Base-by-base conservation (phyloP, 257 asterid genomes). In the Solanum habrochaites region DNA sequence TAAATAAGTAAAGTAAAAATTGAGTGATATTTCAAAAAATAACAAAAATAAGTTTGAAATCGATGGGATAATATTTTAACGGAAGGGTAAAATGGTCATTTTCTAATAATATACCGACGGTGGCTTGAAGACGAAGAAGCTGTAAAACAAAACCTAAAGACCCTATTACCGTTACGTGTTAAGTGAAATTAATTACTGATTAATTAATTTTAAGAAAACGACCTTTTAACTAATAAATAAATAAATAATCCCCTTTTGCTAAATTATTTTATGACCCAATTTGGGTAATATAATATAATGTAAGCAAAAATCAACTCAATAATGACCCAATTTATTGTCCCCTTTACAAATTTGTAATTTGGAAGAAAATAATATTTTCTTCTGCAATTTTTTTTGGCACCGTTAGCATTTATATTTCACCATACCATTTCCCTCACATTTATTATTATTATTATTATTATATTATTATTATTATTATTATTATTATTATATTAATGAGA, bases 151-250 rank as follows among this genome's bases (percentile, higher is more conserved):
- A 72, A 75, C 6, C 37, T 35, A 40, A 40, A 74, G 64, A 78
- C 83, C 87, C 70, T 42, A 42, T 70, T 45, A 73, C 64, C 64
- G 78, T 12, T 42, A 45, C 67, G 47, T 80, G 23, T n/a, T 47
- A 85, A 84, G 85, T 64, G 64, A 37, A 11, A 83, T 82, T 82
- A 75, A 85, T 62, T 12, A 82, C 78, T 71, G 75, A 85, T 88
- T 73, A 72, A 83, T 92, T 78, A 89, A 83, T 81, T 85, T 84
- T 12, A 25, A 7, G 90, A 92, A 87, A 85, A 84, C 40, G 94
- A 92, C 94, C 4, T 87, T 81, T 88, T 56, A 93, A 87, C 90
- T 58, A 56, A 56, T 56, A 56, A 52, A 15, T 49, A 52, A 16
- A 56, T 80, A 20, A 70, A 82, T 7, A 73, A 86, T 27, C 32